phyloP scores from a whole-genome alignment of 148 eudicot genomes.

The Talinum fruticosum region DNA sequence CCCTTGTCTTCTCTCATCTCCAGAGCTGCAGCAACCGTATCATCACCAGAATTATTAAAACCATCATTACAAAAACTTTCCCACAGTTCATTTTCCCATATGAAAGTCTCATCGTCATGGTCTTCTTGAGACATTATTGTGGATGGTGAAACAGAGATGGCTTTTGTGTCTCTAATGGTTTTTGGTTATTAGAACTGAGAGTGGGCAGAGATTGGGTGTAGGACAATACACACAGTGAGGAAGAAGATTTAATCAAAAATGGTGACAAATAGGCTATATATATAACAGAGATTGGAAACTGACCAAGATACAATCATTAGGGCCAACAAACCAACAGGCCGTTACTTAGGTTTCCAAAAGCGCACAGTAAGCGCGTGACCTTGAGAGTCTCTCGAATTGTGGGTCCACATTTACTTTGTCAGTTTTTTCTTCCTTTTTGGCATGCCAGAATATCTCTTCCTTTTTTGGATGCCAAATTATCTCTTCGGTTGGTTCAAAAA shows the following conservation, averaged over 20 bases:
- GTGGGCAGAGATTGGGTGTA: background rate
- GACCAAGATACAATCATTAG: conserved; percentile 1
- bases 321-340: conserved; percentile 1
- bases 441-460: background rate
- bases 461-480: background rate
- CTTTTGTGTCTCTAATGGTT: background rate
- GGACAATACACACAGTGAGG: background rate
- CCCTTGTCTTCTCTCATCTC: background rate
- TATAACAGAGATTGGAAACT: background rate
- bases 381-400: conserved; percentile 5
- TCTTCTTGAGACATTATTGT: conserved; percentile 1
- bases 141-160: background rate
- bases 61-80: background rate
- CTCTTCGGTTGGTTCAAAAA: background rate
- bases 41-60: background rate
- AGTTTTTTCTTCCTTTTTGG: background rate
- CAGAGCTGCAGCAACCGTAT: background rate
- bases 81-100: conserved; percentile 9
- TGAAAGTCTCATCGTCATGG: background rate
- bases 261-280: background rate
- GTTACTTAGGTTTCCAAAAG: background rate
- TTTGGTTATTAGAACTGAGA: background rate
- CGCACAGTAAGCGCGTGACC: conserved; percentile 1
- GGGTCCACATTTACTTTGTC: background rate
- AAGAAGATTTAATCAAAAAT: background rate